phyloP scores from a whole-genome alignment of 2,329 filamentous ascomycete species.

The Arthrinium puccinioides region DNA sequence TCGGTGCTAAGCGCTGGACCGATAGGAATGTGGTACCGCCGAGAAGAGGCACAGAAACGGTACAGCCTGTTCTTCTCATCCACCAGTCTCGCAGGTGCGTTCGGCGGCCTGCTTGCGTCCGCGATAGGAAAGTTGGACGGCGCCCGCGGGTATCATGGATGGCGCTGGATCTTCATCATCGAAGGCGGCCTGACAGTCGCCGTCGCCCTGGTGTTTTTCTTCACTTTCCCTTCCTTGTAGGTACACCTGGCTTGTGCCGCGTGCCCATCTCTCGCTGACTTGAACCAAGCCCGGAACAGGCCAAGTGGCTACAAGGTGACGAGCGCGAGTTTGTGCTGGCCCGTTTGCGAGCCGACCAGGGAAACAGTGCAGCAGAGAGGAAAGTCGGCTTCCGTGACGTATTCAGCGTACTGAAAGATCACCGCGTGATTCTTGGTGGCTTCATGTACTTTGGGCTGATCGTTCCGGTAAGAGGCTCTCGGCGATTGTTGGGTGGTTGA shows the following conservation, averaged over 20 bases:
- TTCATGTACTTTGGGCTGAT: conserved; percentile 79
- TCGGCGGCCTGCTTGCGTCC: conserved; percentile 77
- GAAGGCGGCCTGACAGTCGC: conserved; percentile 46
- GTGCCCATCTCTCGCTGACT: background rate
- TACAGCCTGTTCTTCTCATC: conserved; percentile 91
- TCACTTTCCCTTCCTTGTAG: conserved; percentile 62
- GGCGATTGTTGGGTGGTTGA: too few species aligned
- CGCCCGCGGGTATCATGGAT: conserved; percentile 59
- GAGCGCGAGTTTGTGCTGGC: conserved; percentile 61
- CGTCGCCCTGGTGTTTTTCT: conserved; percentile 50
- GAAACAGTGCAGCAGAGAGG: conserved; percentile 56
- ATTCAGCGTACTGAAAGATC: conserved; percentile 60
- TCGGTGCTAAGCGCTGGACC: background rate
- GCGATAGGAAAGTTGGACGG: conserved; percentile 83
- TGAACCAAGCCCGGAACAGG: conserved; percentile 51
- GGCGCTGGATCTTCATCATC: conserved; percentile 80
- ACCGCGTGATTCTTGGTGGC: conserved; percentile 65
- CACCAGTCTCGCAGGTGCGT: conserved; percentile 73
- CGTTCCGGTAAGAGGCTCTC: conserved; percentile 56
- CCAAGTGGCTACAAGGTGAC: conserved; percentile 64
- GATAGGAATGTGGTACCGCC: conserved; percentile 85
- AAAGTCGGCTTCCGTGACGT: conserved; percentile 54
- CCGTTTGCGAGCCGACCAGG: conserved; percentile 62
- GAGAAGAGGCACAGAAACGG: conserved; percentile 80
- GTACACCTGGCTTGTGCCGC: conserved; percentile 13